Conservation (phyloP, 129 eudicot species). For the Helichrysum umbraculigerum region DNA sequence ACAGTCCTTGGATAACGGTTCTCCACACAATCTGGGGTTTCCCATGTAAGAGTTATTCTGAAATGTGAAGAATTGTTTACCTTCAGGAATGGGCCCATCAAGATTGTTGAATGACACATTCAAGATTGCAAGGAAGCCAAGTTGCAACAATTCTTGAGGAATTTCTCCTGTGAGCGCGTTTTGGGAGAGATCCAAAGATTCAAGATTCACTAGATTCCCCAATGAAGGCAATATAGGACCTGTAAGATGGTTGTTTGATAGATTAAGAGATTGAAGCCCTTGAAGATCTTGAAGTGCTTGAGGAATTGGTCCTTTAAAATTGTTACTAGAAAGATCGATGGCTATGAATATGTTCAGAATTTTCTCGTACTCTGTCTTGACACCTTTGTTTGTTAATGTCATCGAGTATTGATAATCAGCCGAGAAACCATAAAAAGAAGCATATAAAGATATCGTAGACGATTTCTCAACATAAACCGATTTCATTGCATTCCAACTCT, state of each 20-base stretch:
- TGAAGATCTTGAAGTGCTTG: slow-evolving; percentile 8
- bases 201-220: background rate
- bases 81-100: background rate
- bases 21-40: slow-evolving; percentile 6
- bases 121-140: slow-evolving; percentile 4
- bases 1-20: slow-evolving; percentile 2
- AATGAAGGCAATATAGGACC: slow-evolving; percentile 1
- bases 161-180: background rate
- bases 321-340: slow-evolving; percentile 40
- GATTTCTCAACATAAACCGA: background rate
- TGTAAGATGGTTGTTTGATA: slow-evolving; percentile 10
- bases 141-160: slow-evolving; percentile 13
- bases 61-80: slow-evolving; percentile 8
- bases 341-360: background rate
- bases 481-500: slow-evolving; percentile 27
- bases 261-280: slow-evolving; percentile 25
- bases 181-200: slow-evolving; percentile 11
- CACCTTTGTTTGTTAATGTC: slow-evolving; percentile 28
- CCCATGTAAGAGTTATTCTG: slow-evolving; percentile 8
- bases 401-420: background rate
- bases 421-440: too few species aligned
- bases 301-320: slow-evolving; percentile 33
- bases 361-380: background rate
- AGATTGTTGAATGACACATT: slow-evolving; percentile 7
- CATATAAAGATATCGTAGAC: background rate